Evolutionary conservation across 371 early-diverging fungal species (phyloP), one percentile per base, ranked within the genome.

Genomic region (Mortierella sp.): DNA sequence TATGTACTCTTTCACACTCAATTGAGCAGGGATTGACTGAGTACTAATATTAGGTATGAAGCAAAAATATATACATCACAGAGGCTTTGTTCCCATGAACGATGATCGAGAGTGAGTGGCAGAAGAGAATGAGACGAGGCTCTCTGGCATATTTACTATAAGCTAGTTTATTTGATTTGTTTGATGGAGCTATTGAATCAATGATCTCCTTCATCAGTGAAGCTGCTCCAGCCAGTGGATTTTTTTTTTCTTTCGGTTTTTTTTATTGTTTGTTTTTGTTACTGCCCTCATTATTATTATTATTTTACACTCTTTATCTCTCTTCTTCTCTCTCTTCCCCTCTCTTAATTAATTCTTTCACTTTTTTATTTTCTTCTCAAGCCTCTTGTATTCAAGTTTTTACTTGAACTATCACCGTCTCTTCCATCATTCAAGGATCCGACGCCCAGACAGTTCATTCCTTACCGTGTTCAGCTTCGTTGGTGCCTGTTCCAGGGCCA

Each of bases 401-500:
- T 42, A 34, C 40, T 37, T 32, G 29, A n/a, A n/a, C n/a, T n/a
- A n/a, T n/a, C n/a, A n/a, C n/a, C 19, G 22, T 19, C 60, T 32
- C 42, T 26, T 49, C 49, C 70, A 61, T 51, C 64, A 34, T 17
- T 61, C 57, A 45, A 51, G 45, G 62, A 72, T 72, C 59, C 61
- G 37, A 23, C 61, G 29, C 35, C 31, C 47, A 42, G 32, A 35
- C 55, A 49, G 22, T 69, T 17, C 15, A 31, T 49, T 37, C 49
- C 45, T 12, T 15, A 26, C 12, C 26, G 42, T n/a, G 9, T 10
- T 40, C 64, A 53, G 42, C 57, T 66, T 62, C 56, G 66, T 72
- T 74, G 75, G 80, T 71, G 69, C 72, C 74, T 70, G 76, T 76
- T 32, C 51, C 65, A 76, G 76, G 71, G 71, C 76, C 71, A 76